Evolutionary conservation across 148 eudicot species (phyloP).

Genomic region (Chenopodium album): DNA sequence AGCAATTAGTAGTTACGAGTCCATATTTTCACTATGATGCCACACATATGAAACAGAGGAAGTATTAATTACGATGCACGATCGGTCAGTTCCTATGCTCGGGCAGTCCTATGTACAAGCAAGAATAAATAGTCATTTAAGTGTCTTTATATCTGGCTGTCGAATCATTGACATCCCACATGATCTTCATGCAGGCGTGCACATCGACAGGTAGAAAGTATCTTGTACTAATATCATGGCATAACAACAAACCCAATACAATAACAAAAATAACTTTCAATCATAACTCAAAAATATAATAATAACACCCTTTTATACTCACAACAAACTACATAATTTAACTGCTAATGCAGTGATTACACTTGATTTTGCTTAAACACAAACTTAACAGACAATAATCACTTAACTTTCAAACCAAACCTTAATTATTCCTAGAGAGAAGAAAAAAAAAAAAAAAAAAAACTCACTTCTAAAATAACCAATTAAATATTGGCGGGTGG

Average conservation of each 20-base stretch:
- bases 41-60: too few species aligned
- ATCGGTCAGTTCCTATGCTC: too few species aligned
- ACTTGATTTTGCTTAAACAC: conserved; percentile 16
- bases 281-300: background rate
- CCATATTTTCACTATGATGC: too few species aligned
- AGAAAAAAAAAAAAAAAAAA: background rate
- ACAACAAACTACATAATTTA: conserved; percentile 16
- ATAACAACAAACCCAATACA: background rate
- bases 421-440: background rate
- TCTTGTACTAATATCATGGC: background rate
- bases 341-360: conserved; percentile 30
- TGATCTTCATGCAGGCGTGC: conserved; percentile 12
- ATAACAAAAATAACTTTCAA: background rate
- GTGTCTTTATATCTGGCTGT: background rate
- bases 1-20: too few species aligned
- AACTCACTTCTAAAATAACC: background rate
- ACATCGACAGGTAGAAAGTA: background rate
- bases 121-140: too few species aligned
- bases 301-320: background rate
- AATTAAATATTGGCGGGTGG: conserved; percentile 24
- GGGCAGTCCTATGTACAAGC: too few species aligned
- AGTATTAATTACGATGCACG: too few species aligned
- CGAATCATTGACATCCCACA: conserved; percentile 16
- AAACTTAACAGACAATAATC: conserved; percentile 18
- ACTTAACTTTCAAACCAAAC: conserved; percentile 10